A percentile compares a stretch with the other conserved stretches of the same genome.
Conservation (phyloP, 768 basidiomycete genomes). For the Tulasnella sp. region DNA sequence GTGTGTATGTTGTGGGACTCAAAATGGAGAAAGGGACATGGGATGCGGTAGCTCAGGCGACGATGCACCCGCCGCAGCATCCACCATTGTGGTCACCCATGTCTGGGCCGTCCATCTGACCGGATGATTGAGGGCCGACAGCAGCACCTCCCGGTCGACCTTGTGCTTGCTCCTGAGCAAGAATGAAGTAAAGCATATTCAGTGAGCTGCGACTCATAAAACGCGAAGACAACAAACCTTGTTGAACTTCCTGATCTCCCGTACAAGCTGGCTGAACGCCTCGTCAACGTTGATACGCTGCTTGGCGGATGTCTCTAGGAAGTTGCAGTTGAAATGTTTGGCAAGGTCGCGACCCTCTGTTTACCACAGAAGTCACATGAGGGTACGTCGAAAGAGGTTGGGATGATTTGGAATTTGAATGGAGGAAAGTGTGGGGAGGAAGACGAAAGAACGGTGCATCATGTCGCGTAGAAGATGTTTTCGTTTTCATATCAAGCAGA, state of each 20-base stretch:
- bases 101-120: slow-evolving; percentile 12
- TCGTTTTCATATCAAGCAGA: too few relatives aligned
- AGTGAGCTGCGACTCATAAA: too few relatives aligned
- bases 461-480: not conserved
- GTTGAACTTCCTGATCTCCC: slow-evolving; percentile 89
- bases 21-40: not conserved
- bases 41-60: slow-evolving; percentile 16
- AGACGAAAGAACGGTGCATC: not conserved
- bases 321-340: slow-evolving; percentile 86
- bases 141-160: slow-evolving; percentile 11
- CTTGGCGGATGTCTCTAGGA: slow-evolving; percentile 94
- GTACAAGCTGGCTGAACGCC: slow-evolving; percentile 85
- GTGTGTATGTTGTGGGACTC: not conserved
- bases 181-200: slow-evolving; percentile 3
- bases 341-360: slow-evolving; percentile 96
- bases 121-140: not conserved
- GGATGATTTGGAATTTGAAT: too few relatives aligned
- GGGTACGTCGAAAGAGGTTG: not conserved
- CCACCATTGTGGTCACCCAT: slow-evolving; percentile 26
- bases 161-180: slow-evolving; percentile 13
- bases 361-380: not conserved
- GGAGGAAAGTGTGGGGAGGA: not conserved
- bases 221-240: slow-evolving; percentile 43
- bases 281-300: slow-evolving; percentile 95
- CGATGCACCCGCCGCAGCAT: slow-evolving; percentile 29